phyloP scores from a whole-genome alignment of 1,284 basidiomycete species.

The Marasmius tenuissimus region DNA sequence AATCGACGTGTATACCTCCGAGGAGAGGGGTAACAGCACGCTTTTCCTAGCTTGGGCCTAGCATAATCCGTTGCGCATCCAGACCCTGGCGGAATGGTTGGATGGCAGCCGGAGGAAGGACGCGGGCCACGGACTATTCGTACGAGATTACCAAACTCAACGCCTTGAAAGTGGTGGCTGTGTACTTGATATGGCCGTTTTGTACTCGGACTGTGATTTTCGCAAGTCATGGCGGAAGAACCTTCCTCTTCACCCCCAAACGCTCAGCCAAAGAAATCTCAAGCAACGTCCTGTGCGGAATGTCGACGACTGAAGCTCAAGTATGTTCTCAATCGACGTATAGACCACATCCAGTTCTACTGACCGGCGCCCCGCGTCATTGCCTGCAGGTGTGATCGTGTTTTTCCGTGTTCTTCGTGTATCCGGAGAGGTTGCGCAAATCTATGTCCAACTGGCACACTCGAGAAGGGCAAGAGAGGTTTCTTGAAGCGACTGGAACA shows the following conservation, averaged over 20 bases:
- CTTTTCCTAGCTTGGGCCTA: no score
- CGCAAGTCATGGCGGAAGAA: not conserved
- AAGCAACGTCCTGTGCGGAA: constrained; percentile 22
- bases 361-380: not conserved
- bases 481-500: constrained; percentile 25
- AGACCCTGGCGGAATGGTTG: no score
- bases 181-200: no score
- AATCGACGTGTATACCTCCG: no score
- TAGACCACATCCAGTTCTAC: not conserved
- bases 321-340: not conserved
- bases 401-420: constrained; percentile 24
- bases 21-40: no score
- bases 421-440: constrained; percentile 25
- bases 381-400: constrained; percentile 17
- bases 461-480: constrained; percentile 25
- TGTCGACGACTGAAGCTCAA: constrained; percentile 23
- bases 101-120: no score
- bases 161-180: no score
- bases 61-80: no score
- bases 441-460: constrained; percentile 22
- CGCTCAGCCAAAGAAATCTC: constrained; percentile 16
- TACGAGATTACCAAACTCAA: no score
- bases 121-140: no score
- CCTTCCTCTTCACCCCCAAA: not conserved
- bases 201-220: not conserved